Evolutionary conservation across 2,329 filamentous ascomycete species (phyloP).

Genomic region (Cytospora chrysosperma): DNA sequence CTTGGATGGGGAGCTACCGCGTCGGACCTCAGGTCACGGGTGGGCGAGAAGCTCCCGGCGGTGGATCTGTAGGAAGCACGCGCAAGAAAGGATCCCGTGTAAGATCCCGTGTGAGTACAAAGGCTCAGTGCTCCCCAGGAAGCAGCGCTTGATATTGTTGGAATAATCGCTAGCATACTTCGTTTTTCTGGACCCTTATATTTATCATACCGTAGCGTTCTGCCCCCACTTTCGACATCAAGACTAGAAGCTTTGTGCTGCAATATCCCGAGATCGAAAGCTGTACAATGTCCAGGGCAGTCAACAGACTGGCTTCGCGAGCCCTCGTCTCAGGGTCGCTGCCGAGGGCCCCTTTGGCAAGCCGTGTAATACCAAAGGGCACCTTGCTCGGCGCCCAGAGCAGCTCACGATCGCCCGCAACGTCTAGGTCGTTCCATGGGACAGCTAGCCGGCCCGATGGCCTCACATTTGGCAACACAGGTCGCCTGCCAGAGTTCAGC

Average conservation of each 20-base stretch:
- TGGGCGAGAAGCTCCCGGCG: not conserved
- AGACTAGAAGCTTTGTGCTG: too few relatives aligned
- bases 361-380: not conserved
- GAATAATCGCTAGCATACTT: not conserved
- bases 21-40: not conserved
- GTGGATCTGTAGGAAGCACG: not conserved
- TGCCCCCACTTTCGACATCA: too few relatives aligned
- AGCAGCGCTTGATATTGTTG: not conserved
- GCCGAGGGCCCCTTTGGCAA: not conserved
- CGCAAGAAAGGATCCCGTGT: constrained; percentile 1
- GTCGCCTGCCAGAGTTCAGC: constrained; percentile 68
- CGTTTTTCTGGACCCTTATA: not conserved
- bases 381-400: not conserved
- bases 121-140: not conserved
- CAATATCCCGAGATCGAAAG: not conserved
- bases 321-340: not conserved
- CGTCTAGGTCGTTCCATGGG: constrained; percentile 8
- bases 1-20: not conserved
- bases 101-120: constrained; percentile 9
- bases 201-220: not conserved
- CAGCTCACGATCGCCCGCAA: not conserved
- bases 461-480: constrained; percentile 14
- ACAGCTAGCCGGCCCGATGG: not conserved
- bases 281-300: constrained; percentile 12
- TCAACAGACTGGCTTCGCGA: constrained; percentile 2